Evolutionary conservation across 352 stramenopile species (phyloP).

Genomic region (Aphanomyces stellatus): DNA sequence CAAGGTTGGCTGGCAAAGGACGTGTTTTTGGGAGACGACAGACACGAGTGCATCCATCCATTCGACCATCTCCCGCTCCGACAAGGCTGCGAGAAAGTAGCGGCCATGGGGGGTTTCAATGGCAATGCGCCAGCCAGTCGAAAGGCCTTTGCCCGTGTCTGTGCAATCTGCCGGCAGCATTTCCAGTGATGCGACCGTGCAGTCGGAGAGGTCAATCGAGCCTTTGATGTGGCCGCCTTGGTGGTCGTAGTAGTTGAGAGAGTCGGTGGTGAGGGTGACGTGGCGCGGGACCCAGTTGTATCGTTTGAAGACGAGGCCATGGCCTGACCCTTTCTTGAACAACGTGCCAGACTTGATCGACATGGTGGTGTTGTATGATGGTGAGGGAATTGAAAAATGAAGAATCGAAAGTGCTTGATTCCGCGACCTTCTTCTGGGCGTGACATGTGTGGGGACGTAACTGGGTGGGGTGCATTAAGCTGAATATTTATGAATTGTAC

Average conservation of each 20-base stretch:
- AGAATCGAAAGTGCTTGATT: too few relatives aligned
- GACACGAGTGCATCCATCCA: slow-evolving; percentile 42
- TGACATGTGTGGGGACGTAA: too few relatives aligned
- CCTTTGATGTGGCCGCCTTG: slow-evolving; percentile 66
- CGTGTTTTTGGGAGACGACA: slow-evolving; percentile 4
- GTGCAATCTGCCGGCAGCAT: slow-evolving; percentile 70
- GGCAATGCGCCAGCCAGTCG: slow-evolving; percentile 68
- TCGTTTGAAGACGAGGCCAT: slow-evolving; percentile 40
- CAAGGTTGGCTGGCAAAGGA: too few relatives aligned
- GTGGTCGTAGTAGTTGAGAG: slow-evolving; percentile 67
- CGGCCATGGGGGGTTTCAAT: slow-evolving; percentile 53
- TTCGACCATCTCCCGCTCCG: slow-evolving; percentile 78
- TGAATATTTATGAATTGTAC: too few relatives aligned
- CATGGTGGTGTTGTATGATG: too few relatives aligned
- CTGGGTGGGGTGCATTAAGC: too few relatives aligned
- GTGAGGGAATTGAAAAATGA: too few relatives aligned
- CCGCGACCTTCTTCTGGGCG: too few relatives aligned
- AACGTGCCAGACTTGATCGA: slow-evolving; percentile 37
- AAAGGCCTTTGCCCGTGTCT: slow-evolving; percentile 59
- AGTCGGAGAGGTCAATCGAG: slow-evolving; percentile 55
- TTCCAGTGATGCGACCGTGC: slow-evolving; percentile 51
- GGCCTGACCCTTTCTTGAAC: slow-evolving; percentile 54
- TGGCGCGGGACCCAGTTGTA: slow-evolving; percentile 75
- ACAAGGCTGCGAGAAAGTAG: slow-evolving; percentile 53
- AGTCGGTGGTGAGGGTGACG: slow-evolving; percentile 51